phyloP scores from a whole-genome alignment of 164 flowering plant species.

The Magnolia sinica region DNA sequence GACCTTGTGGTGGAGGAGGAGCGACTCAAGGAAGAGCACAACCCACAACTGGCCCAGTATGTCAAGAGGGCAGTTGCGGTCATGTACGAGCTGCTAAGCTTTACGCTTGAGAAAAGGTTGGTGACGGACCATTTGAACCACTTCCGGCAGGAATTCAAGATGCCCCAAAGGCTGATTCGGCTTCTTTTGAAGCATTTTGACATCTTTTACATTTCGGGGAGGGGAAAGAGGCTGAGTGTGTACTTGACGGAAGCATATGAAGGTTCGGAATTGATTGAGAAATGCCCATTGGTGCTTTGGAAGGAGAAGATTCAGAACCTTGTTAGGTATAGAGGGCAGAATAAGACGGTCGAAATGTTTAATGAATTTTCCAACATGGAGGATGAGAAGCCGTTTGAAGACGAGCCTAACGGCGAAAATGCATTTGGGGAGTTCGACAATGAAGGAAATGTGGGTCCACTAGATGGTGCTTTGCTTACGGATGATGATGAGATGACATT shows the following conservation, averaged over 20 bases:
- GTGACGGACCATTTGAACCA: slow-evolving; percentile 89
- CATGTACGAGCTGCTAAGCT: slow-evolving; percentile 89
- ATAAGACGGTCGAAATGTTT: slow-evolving; percentile 42
- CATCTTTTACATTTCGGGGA: slow-evolving; percentile 88
- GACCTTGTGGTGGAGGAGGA: slow-evolving; percentile 66
- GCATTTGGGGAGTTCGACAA: slow-evolving; percentile 16
- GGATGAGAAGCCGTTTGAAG: slow-evolving; percentile 31
- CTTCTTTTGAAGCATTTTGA: slow-evolving; percentile 84
- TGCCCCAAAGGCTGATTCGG: slow-evolving; percentile 94
- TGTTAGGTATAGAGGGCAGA: slow-evolving; percentile 65
- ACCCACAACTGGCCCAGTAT: slow-evolving; percentile 62
- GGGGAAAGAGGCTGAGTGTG: slow-evolving; percentile 86
- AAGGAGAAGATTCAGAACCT: slow-evolving; percentile 66
- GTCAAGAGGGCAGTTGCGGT: slow-evolving; percentile 90
- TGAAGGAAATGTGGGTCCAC: slow-evolving; percentile 27
- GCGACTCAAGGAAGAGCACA: slow-evolving; percentile 37
- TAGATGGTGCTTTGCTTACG: slow-evolving; percentile 24
- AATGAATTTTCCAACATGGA: slow-evolving; percentile 56
- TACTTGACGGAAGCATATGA: slow-evolving; percentile 85
- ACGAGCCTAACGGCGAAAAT: slow-evolving; percentile 35
- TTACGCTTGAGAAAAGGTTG: slow-evolving; percentile 76
- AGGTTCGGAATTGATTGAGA: slow-evolving; percentile 73
- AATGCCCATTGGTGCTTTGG: slow-evolving; percentile 79
- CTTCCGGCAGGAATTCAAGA: slow-evolving; percentile 65
- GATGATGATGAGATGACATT: slow-evolving; percentile 52